Base-by-base conservation (phyloP, 352 stramenopile species). In the Globisporangium paddicum region DNA sequence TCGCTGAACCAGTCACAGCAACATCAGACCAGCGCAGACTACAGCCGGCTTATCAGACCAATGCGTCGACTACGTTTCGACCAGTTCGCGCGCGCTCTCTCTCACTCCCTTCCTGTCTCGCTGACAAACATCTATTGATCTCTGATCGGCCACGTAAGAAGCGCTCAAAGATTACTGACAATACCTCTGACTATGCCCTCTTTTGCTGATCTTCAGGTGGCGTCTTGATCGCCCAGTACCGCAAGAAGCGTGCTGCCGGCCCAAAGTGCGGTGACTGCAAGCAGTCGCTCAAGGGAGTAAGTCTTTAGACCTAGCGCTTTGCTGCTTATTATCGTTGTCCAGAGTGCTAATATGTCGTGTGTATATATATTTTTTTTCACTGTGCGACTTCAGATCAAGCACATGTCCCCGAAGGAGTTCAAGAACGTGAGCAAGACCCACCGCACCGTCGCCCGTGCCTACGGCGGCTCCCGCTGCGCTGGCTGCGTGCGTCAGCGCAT, bases 201-300 rank as follows among this genome's bases (percentile, higher is more conserved):
- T 11, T 5, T 26, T 34, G 34, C 44, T 62, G 28, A 54, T 30
- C 32, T 58, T 21, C 64, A 95, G 85, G 84, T 82, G 96, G 95
- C 65, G 85, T 86, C 67, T 79, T 98, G 21, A 85, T 97, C 42
- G 88, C 86, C 28, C 91, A 99, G 69, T 98, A 98, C 78, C 83
- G 90, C 62, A 91, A 94, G 72, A 99, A 99, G 86, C 90, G 80
- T 18, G 87, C 78, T 56, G 95, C 89, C 41, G 95, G 95, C 76
- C 86, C 93, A 44, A 97, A 96, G 72, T 99, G 97, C 86, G 90
- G 90, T 75, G 97, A 99, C 81, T 99, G 95, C 87, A 97, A 97
- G 74, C 86, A 86, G 63, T 69, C 73, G 55, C 80, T 99, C 35
- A 84, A 90, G 75, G 77, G 75, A 62, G 58, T 79, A 69, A 45